Evolutionary conservation across 2,329 filamentous ascomycete genomes (phyloP).

Genomic region (Aquanectria penicillioides): DNA sequence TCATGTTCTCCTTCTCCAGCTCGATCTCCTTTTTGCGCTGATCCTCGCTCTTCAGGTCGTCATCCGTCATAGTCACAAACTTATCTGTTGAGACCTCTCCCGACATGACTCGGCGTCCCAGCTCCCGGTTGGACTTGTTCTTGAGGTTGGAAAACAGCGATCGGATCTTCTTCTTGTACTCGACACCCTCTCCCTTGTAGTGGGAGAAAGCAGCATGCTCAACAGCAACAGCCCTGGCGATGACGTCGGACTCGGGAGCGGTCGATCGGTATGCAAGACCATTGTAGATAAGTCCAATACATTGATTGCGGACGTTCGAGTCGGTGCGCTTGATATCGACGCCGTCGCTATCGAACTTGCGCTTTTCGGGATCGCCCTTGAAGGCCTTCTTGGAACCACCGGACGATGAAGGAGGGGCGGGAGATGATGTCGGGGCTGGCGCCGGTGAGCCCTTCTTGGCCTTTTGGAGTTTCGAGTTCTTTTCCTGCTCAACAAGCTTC

Average conservation of each 20-base stretch:
- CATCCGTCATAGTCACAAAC: conserved; percentile 88
- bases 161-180: conserved; percentile 89
- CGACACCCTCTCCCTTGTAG: conserved; percentile 75
- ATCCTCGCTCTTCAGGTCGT: conserved; percentile 90
- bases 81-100: conserved; percentile 76
- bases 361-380: conserved; percentile 77
- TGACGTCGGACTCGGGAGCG: conserved; percentile 75
- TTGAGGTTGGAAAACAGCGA: conserved; percentile 96
- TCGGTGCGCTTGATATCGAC: conserved; percentile 82
- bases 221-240: conserved; percentile 82
- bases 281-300: conserved; percentile 93
- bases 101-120: conserved; percentile 79
- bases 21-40: conserved; percentile 79
- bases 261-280: conserved; percentile 79
- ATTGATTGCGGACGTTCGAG: conserved; percentile 79
- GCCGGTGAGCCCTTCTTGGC: conserved; percentile 54
- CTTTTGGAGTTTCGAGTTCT: conserved; percentile 58
- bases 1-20: conserved; percentile 93
- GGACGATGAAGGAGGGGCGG: conserved; percentile 55
- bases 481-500: conserved; percentile 76
- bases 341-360: conserved; percentile 83
- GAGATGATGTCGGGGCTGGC: conserved; percentile 63
- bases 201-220: conserved; percentile 79
- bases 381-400: conserved; percentile 59
- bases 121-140: conserved; percentile 83